Evolutionary conservation across 129 eudicot species (phyloP), one percentile per base, ranked within the genome.

Genomic region (Solidago caesia): DNA sequence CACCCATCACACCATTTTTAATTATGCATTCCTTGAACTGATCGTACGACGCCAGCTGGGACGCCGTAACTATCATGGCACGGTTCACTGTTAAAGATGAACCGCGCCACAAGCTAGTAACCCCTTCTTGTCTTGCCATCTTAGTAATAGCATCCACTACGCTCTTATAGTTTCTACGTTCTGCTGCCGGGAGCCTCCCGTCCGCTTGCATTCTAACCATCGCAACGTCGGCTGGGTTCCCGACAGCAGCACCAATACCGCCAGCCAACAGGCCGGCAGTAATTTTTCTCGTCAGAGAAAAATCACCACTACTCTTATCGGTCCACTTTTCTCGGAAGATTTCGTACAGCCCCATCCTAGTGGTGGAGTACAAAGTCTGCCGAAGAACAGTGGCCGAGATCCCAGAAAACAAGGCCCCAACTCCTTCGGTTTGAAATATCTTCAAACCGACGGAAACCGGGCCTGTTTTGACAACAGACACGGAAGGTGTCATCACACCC

Each of bases 151-250:
- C 96, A 33, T 90, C 96, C 14, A 49, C 74, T 0, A 85, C 93
- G 52, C 91, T 64, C 65, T 75, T 82, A 78, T 90, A 90, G 67
- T 87, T 87, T 7, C 96, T 78, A 2, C 91, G 86, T 73, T 90
- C 84, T 2, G 71, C 60, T 14, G 45, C 44, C 42, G 96, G 96
- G 58, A 90, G 87, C 69, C 96, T 78, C 12, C 96, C 96, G 71
- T 91, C 95, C 33, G 97, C 94, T 72, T 86, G 97, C 97, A 88
- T 90, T 42, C 91, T 86, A 5, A 90, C 96, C 96, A 87, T 90
- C 8, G 96, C 92, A 26, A 90, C 89, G 78, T 90, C 96, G 4
- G 96, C 96, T 0, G 96, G 96, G 77, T 90, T 90, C 0, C 96
- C 96, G 2, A 90, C 93, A 46, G 93, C 93, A 13, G 96, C 93